Evolutionary conservation across 305 asterid species (phyloP).

Genomic region (Coffea humblotiana): DNA sequence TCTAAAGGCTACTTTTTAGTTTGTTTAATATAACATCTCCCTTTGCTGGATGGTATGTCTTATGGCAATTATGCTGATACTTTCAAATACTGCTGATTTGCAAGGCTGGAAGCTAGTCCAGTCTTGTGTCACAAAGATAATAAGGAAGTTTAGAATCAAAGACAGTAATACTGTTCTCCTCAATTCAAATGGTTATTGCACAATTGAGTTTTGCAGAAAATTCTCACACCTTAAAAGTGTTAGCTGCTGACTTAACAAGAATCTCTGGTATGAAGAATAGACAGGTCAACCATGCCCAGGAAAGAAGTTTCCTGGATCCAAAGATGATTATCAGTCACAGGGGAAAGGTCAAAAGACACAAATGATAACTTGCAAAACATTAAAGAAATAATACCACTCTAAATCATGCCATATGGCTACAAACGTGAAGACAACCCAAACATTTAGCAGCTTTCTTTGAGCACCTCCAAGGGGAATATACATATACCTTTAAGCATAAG

Average conservation of each 20-base stretch:
- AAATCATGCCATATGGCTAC: constrained; percentile 98
- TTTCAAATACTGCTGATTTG: background rate
- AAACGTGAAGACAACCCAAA: constrained; percentile 95
- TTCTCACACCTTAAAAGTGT: constrained; percentile 54
- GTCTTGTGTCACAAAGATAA: background rate
- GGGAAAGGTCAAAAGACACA: background rate
- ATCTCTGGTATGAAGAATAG: constrained; percentile 93
- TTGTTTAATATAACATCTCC: background rate
- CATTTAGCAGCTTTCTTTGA: constrained; percentile 78
- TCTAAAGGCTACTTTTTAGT: background rate
- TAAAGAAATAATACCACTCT: constrained; percentile 68
- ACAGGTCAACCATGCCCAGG: constrained; percentile 99
- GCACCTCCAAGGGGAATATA: constrained; percentile 98
- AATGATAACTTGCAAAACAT: constrained; percentile 15
- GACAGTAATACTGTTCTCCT: background rate
- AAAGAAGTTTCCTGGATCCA: constrained; percentile 87
- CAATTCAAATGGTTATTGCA: background rate
- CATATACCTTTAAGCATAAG: constrained; percentile 58
- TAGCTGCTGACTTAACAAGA: constrained; percentile 74
- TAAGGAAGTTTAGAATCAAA: background rate
- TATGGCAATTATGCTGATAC: background rate
- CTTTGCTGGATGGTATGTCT: background rate
- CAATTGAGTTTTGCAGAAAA: constrained; percentile 8
- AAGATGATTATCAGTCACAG: constrained; percentile 25
- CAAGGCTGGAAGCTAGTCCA: background rate